Evolutionary conservation across 2,329 filamentous ascomycete genomes (phyloP).

Genomic region (Trichothecium roseum): DNA sequence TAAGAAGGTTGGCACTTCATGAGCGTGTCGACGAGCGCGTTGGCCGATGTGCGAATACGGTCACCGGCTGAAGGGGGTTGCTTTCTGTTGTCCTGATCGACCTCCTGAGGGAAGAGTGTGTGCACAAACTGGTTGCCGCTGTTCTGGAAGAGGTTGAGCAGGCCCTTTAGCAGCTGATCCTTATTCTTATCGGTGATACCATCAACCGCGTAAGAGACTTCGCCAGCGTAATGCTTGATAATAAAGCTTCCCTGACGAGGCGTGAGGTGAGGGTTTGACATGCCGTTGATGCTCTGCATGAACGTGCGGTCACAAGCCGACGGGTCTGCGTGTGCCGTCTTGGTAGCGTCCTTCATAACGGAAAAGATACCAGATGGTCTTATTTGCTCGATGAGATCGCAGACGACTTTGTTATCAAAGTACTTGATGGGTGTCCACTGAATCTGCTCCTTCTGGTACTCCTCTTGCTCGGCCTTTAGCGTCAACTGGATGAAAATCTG

Average conservation of each 20-base stretch:
- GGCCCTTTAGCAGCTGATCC: slow-evolving; percentile 88
- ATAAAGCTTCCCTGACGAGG: slow-evolving; percentile 93
- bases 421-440: slow-evolving; percentile 99
- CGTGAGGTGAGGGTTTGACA: slow-evolving; percentile 85
- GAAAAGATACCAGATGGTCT: slow-evolving; percentile 89
- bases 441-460: slow-evolving; percentile 92
- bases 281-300: slow-evolving; percentile 82
- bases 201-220: slow-evolving; percentile 87
- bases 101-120: slow-evolving; percentile 79
- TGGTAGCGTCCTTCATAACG: slow-evolving; percentile 93
- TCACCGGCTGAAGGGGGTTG: slow-evolving; percentile 91
- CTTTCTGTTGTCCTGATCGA: slow-evolving; percentile 92
- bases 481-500: slow-evolving; percentile 99
- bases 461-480: slow-evolving; percentile 92
- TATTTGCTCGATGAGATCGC: slow-evolving; percentile 88
- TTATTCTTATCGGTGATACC: slow-evolving; percentile 99
- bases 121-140: slow-evolving; percentile 83
- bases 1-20: slow-evolving; percentile 98
- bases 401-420: slow-evolving; percentile 99
- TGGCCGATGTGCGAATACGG: slow-evolving; percentile 90
- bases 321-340: slow-evolving; percentile 94
- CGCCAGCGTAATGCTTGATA: slow-evolving; percentile 97
- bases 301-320: slow-evolving; percentile 92
- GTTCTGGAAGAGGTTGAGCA: slow-evolving; percentile 75
- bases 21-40: slow-evolving; percentile 84